phyloP scores from a whole-genome alignment of 148 eudicot species.

The Beta vulgaris region DNA sequence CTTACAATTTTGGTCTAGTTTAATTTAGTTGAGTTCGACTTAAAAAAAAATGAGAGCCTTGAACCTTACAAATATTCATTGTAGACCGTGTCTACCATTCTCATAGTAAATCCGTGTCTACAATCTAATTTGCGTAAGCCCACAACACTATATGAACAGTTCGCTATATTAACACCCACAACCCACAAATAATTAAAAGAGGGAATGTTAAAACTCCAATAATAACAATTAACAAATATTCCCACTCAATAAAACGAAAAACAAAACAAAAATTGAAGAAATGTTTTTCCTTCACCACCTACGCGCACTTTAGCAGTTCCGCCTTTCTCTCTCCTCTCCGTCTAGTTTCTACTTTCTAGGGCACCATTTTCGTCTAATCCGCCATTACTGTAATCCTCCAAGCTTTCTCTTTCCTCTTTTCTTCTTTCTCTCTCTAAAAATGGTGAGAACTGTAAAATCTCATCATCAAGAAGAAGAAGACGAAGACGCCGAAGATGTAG shows the following conservation, averaged over 20 bases:
- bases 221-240: too few species aligned
- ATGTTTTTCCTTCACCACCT: background rate
- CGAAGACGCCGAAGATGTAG: conserved; percentile 51
- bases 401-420: conserved; percentile 19
- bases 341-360: conserved; percentile 16
- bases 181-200: too few species aligned
- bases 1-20: too few species aligned
- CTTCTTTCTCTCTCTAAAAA: conserved; percentile 5
- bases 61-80: too few species aligned
- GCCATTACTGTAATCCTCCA: conserved; percentile 25
- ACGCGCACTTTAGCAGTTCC: background rate
- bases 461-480: conserved; percentile 48
- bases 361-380: conserved; percentile 18
- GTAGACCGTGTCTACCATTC: too few species aligned
- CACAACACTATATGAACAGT: too few species aligned
- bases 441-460: conserved; percentile 42
- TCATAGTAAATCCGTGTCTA: too few species aligned
- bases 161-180: too few species aligned
- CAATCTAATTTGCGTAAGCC: too few species aligned
- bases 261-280: background rate
- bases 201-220: too few species aligned
- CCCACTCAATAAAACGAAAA: background rate
- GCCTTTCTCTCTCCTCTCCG: background rate
- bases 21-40: too few species aligned
- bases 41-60: too few species aligned